Percentiles rank a stretch among this genome's conserved stretches.
These are phyloP conservation scores for Aspergillus sclerotiicarbonarius DNA, from an alignment of 495 filamentous ascomycete genomes.

Conservation along the genomic window DNA sequence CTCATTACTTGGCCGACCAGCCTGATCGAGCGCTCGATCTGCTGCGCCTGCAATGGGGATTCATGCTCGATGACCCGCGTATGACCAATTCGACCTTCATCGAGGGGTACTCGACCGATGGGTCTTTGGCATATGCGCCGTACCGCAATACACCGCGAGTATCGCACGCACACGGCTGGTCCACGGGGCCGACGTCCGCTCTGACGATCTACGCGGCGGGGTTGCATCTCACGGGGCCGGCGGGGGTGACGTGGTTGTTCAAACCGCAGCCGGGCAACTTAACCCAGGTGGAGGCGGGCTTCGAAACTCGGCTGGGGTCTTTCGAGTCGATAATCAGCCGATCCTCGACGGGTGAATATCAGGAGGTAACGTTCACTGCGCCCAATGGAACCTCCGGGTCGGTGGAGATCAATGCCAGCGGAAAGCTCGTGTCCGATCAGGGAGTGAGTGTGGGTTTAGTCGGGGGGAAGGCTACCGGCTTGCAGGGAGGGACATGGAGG, in stretches of 20 bases:
- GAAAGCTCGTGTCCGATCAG: slow-evolving; percentile 12
- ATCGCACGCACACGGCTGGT: slow-evolving; percentile 60
- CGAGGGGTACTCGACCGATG: slow-evolving; percentile 56
- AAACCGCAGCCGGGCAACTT: slow-evolving; percentile 47
- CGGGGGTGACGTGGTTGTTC: slow-evolving; percentile 47
- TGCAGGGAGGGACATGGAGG: slow-evolving; percentile 19
- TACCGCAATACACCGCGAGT: slow-evolving; percentile 52
- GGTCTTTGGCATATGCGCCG: slow-evolving; percentile 54
- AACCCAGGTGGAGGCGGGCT: slow-evolving; percentile 48
- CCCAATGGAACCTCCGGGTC: slow-evolving; percentile 14
- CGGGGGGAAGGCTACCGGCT: slow-evolving; percentile 7
- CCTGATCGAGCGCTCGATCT: slow-evolving; percentile 48
- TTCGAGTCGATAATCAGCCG: slow-evolving; percentile 30
- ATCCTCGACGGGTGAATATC: slow-evolving; percentile 3
- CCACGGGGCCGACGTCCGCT: slow-evolving; percentile 52
- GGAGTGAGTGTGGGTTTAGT: slow-evolving; percentile 11
- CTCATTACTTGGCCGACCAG: slow-evolving; percentile 46
- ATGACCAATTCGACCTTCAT: slow-evolving; percentile 62
- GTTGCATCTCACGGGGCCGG: slow-evolving; percentile 42
- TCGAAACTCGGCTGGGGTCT: slow-evolving; percentile 42
- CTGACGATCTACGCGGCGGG: slow-evolving; percentile 50
- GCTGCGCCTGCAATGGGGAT: slow-evolving; percentile 53
- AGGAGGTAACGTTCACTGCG: slow-evolving; percentile 15
- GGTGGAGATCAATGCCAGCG: slow-evolving; percentile 13
- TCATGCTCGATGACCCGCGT: slow-evolving; percentile 56